A percentile compares a stretch with the other conserved stretches of the same genome.
phyloP scores from a whole-genome alignment of 352 stramenopile species.

The Pythium graminicola region DNA sequence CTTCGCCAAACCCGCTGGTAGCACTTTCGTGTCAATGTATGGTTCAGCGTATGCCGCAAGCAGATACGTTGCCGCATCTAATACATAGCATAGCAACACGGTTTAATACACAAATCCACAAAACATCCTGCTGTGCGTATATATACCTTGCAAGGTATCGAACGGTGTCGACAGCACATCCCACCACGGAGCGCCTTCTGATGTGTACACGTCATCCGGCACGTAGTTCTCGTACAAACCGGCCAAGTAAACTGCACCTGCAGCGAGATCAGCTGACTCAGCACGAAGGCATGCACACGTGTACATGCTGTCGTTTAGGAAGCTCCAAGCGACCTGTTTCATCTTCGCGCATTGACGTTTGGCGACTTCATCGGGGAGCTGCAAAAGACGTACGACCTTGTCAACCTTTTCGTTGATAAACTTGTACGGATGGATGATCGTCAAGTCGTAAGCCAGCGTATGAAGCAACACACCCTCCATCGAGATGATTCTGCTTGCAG shows the following conservation, averaged over 20 bases:
- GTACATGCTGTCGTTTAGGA: slow-evolving; percentile 86
- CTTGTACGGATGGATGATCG: slow-evolving; percentile 78
- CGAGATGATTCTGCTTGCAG: slow-evolving; percentile 69
- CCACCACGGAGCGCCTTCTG: slow-evolving; percentile 61
- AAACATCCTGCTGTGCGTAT: slow-evolving; percentile 33
- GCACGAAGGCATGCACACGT: slow-evolving; percentile 76
- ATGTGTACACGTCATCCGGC: slow-evolving; percentile 47
- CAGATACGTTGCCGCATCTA: slow-evolving; percentile 76
- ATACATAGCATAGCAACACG: slow-evolving; percentile 44
- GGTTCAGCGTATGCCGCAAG: slow-evolving; percentile 69
- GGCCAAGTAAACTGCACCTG: slow-evolving; percentile 76
- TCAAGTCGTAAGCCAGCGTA: slow-evolving; percentile 78
- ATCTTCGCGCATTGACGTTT: slow-evolving; percentile 72
- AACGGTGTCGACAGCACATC: slow-evolving; percentile 55
- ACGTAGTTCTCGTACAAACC: slow-evolving; percentile 81
- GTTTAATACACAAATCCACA: slow-evolving; percentile 61
- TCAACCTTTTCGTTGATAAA: slow-evolving; percentile 86
- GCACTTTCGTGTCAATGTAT: slow-evolving; percentile 73
- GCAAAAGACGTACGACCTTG: slow-evolving; percentile 60
- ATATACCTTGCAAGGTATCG: slow-evolving; percentile 79
- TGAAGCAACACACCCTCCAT: slow-evolving; percentile 83
- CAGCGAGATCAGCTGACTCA: slow-evolving; percentile 59
- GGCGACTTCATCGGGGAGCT: slow-evolving; percentile 38
- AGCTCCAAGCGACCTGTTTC: slow-evolving; percentile 83
- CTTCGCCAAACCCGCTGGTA: slow-evolving; percentile 61